A percentile compares a stretch with the other conserved stretches of the same genome.
Evolutionary conservation across 2,329 filamentous ascomycete genomes (phyloP).

Genomic region (Colletotrichum lini): DNA sequence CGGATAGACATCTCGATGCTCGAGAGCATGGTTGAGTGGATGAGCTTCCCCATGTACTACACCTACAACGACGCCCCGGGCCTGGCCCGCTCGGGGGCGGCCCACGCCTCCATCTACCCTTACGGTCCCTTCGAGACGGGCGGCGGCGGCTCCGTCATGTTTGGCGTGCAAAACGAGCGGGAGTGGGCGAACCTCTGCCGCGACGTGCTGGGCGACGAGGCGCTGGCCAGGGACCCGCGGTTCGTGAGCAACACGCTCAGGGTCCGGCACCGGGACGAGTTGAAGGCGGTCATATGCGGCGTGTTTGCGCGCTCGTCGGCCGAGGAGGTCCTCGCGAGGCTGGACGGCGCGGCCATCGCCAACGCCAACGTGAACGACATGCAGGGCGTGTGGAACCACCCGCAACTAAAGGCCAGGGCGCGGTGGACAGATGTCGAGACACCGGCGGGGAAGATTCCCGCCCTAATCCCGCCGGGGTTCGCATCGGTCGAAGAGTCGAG

Average conservation of each 20-base stretch:
- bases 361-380: slow-evolving; percentile 70
- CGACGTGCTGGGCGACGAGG: slow-evolving; percentile 59
- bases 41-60: slow-evolving; percentile 70
- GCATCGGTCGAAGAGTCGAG: slow-evolving; percentile 20
- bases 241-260: slow-evolving; percentile 64
- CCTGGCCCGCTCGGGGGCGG: slow-evolving; percentile 62
- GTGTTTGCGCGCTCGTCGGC: slow-evolving; percentile 57
- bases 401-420: slow-evolving; percentile 64
- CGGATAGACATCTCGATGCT: slow-evolving; percentile 71
- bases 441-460: slow-evolving; percentile 60
- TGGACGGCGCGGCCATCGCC: slow-evolving; percentile 66
- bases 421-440: slow-evolving; percentile 67
- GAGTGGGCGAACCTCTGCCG: slow-evolving; percentile 67
- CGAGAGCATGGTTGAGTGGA: slow-evolving; percentile 72
- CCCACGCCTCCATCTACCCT: slow-evolving; percentile 69
- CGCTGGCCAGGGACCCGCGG: slow-evolving; percentile 59
- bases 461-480: slow-evolving; percentile 65
- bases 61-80: slow-evolving; percentile 60
- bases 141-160: slow-evolving; percentile 64
- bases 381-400: slow-evolving; percentile 68
- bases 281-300: slow-evolving; percentile 61
- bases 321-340: slow-evolving; percentile 56
- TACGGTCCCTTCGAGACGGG: slow-evolving; percentile 69
- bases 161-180: slow-evolving; percentile 71
- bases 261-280: slow-evolving; percentile 60